These are phyloP conservation scores for Scorias spongiosa DNA, from an alignment of 2,329 filamentous ascomycete genomes.

Conservation along the genomic window DNA sequence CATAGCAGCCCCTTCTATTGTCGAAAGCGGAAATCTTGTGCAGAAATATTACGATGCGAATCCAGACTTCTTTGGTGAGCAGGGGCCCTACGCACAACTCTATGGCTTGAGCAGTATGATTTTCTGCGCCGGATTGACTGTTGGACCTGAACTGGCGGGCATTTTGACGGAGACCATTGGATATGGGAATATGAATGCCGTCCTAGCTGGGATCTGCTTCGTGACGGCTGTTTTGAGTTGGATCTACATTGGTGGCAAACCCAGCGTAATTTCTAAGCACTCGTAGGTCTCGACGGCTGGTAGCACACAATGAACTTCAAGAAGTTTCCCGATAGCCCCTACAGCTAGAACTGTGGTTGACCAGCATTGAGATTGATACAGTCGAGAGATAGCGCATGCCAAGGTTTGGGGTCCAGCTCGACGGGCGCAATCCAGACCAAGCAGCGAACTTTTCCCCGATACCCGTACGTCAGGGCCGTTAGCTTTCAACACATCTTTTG, in stretches of 20 bases:
- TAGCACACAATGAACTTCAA: too few relatives aligned
- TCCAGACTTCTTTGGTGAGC: slow-evolving; percentile 37
- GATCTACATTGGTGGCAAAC: slow-evolving; percentile 31
- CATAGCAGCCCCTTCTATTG: slow-evolving; percentile 39
- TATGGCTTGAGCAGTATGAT: slow-evolving; percentile 51
- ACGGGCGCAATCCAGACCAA: too few relatives aligned
- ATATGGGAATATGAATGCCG: slow-evolving; percentile 43
- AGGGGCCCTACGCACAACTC: slow-evolving; percentile 48
- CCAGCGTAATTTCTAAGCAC: slow-evolving; percentile 11
- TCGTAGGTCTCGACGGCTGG: too few relatives aligned
- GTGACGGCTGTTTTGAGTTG: slow-evolving; percentile 30
- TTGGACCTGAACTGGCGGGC: slow-evolving; percentile 45
- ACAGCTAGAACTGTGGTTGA: too few relatives aligned
- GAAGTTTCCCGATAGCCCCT: too few relatives aligned
- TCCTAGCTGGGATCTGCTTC: slow-evolving; percentile 32
- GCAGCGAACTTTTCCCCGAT: too few relatives aligned
- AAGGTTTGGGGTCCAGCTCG: too few relatives aligned
- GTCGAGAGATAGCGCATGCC: too few relatives aligned
- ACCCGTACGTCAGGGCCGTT: too few relatives aligned
- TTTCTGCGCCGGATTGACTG: slow-evolving; percentile 42
- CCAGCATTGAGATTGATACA: too few relatives aligned
- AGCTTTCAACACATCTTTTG: too few relatives aligned
- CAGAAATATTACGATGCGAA: slow-evolving; percentile 42
- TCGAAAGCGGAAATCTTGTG: slow-evolving; percentile 41
- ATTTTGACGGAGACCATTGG: slow-evolving; percentile 35